phyloP scores from a whole-genome alignment of 345 rosid genomes.

The Citrus glauca region DNA sequence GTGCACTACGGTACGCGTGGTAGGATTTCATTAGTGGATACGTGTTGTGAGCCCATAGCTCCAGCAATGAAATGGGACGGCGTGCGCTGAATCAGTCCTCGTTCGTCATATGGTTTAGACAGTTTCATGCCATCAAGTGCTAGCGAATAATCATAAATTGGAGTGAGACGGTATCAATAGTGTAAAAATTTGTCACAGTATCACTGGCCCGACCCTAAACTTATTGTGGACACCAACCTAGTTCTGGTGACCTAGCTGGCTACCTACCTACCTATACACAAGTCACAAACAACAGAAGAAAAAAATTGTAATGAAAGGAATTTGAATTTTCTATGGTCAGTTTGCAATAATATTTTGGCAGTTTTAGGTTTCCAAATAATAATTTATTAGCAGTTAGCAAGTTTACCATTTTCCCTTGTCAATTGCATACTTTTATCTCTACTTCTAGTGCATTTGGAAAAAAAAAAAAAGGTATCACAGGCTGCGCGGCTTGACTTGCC shows the following conservation, averaged over 20 bases:
- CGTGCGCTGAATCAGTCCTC: too few relatives aligned
- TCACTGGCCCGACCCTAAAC: background rate
- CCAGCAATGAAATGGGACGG: too few relatives aligned
- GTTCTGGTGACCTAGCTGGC: background rate
- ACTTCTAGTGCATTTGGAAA: background rate
- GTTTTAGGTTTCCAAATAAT: background rate
- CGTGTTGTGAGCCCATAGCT: too few relatives aligned
- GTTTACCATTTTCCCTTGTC: background rate
- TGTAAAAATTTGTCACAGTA: background rate
- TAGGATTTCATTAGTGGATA: too few relatives aligned
- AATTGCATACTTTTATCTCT: background rate
- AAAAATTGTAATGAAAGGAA: too few relatives aligned
- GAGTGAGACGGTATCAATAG: background rate
- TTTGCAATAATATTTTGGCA: background rate
- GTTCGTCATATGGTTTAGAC: too few relatives aligned
- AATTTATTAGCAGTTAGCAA: background rate
- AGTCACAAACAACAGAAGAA: background rate
- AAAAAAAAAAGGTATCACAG: too few relatives aligned
- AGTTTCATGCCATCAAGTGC: background rate
- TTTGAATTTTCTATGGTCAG: too few relatives aligned
- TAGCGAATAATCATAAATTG: background rate
- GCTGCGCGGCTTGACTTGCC: background rate
- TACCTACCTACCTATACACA: background rate
- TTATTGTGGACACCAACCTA: background rate
- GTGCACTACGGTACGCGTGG: too few relatives aligned